Base-by-base conservation (phyloP, 257 asterid genomes). In the Fraxinus pennsylvanica region DNA sequence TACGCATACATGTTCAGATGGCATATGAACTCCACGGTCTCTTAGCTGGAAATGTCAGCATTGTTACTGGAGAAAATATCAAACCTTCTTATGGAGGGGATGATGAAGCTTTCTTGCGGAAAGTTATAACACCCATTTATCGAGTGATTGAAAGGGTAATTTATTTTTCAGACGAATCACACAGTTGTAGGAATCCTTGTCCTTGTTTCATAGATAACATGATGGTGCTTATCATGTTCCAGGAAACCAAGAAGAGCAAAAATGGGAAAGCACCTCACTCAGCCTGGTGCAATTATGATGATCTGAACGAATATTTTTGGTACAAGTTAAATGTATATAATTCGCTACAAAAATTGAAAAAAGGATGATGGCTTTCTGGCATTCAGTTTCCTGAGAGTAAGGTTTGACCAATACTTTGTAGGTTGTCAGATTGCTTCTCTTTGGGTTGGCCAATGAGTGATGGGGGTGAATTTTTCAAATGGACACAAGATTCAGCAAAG, bases 381-480 rank as follows among this genome's bases (percentile, higher is more conserved):
- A 65, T 59, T 82, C 68, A 80, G 81, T 69, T 81, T 68, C 50
- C 75, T 76, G 72, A 43, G 52, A 68, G 69, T 68, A 68, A 76
- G 72, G 82, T 71, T 74, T 81, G 81, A 73, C 67, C 67, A 82
- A 82, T 75, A 72, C 47, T 61, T 77, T 84, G 66, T 81, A 96
- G 99, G 99, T 88, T 97, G 33, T 67, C 93, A 0, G 96, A 92
- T 77, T 96, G 98, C 94, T 96, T 96, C 90, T 82, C 82, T 33
- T 83, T 93, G 91, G 99, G 99, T 73, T 96, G 99, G 99, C 99
- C 99, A 36, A 96, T 96, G 97, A 90, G 96, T 70, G 99, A 91
- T 86, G 97, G 92, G 85, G 96, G 92, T 71, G 94, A 96, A 59
- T 93, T 96, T 89, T 96, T 96, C 85, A 93, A 92, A 82, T 87